Evolutionary conservation across 139 green algal species (phyloP).

Genomic region (Microglena sp.): DNA sequence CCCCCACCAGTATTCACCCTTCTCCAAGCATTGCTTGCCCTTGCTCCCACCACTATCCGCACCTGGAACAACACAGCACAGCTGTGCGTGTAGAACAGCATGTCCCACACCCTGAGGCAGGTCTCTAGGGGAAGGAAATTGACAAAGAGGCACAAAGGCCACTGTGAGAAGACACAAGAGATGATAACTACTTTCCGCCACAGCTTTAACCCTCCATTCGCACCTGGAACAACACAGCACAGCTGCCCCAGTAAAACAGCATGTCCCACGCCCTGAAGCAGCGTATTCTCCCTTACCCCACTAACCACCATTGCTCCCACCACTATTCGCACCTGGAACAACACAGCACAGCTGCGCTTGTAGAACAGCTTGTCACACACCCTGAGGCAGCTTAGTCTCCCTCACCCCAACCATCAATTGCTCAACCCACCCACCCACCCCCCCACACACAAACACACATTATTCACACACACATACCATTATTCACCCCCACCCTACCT

Average conservation of each 20-base stretch:
- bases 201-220: no score
- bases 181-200: no score
- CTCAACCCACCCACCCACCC: background rate
- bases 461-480: no score
- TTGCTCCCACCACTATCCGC: background rate
- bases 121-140: constrained; percentile 79
- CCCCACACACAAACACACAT: background rate
- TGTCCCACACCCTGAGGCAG: constrained; percentile 65
- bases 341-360: background rate
- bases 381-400: background rate
- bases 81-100: constrained; percentile 40
- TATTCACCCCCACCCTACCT: no score
- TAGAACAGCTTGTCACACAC: background rate
- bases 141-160: constrained; percentile 81
- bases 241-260: no score
- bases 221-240: no score
- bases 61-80: constrained; percentile 44
- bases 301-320: no score
- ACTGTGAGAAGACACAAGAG: constrained; percentile 36
- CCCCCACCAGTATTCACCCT: no score
- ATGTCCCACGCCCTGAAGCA: no score
- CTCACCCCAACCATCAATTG: background rate
- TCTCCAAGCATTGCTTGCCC: background rate
- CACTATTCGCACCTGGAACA: no score
- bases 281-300: no score